Evolutionary conservation across 768 basidiomycete species (phyloP).

Genomic region (Podaxis sp.): DNA sequence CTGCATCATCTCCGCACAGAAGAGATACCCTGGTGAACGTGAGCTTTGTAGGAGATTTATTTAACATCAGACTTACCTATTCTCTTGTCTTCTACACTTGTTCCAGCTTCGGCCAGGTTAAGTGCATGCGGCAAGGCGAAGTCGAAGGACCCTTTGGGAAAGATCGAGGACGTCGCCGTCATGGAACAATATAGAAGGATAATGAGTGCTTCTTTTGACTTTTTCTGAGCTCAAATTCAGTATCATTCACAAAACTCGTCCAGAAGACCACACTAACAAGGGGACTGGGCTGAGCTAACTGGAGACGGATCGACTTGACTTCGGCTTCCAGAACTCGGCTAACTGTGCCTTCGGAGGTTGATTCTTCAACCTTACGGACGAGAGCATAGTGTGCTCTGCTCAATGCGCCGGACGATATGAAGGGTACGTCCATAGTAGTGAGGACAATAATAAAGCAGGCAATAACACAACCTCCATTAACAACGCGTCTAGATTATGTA

Average conservation of each 20-base stretch:
- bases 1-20: constrained; percentile 75
- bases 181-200: constrained; percentile 70
- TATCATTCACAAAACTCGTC: constrained; percentile 11
- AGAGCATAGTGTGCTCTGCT: constrained; percentile 75
- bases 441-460: neutral
- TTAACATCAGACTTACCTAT: constrained; percentile 45
- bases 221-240: constrained; percentile 42
- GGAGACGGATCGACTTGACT: constrained; percentile 53
- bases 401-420: constrained; percentile 74
- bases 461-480: neutral
- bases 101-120: constrained; percentile 72
- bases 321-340: constrained; percentile 64
- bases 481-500: neutral
- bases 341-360: constrained; percentile 52
- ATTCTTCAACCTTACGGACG: constrained; percentile 70
- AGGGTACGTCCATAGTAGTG: constrained; percentile 67
- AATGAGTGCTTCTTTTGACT: constrained; percentile 66
- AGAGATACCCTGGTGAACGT: constrained; percentile 62
- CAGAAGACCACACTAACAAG: constrained; percentile 45
- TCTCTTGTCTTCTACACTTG: constrained; percentile 58
- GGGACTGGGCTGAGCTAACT: constrained; percentile 48
- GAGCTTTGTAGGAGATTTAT: constrained; percentile 5
- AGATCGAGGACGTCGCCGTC: constrained; percentile 42
- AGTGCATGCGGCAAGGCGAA: constrained; percentile 79
- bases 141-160: constrained; percentile 48